Evolutionary conservation across 345 rosid species (phyloP), one percentile per base, ranked within the genome.

Genomic region (Anastatica hierochuntica): DNA sequence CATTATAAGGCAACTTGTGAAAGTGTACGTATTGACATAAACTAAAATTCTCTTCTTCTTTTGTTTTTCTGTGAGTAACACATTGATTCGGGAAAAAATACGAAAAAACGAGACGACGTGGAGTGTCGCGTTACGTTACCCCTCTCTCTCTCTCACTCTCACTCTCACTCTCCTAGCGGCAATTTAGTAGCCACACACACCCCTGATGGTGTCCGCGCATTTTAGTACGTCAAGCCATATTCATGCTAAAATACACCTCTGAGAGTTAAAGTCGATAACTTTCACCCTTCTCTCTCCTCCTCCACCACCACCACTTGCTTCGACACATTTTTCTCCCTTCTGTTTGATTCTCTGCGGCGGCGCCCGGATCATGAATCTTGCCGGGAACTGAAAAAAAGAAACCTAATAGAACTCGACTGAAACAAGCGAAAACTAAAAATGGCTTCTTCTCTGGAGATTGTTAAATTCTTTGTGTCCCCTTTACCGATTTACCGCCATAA

Each of bases 391-490:
- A 59, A 48, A 19, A 12, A 57, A 33, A 49, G 46, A 34, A 14
- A 49, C 8, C 10, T n/a, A 14, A 41, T 9, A 33, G 15, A 42
- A 10, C 20, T 18, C 16, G 14, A 16, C 43, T 30, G 29, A 38
- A 15, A 4, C 8, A 49, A 38, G 6, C 9, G 17, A 11, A 41
- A 37, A n/a, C n/a, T 0, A 15, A 34, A 21, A 50, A 67, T 60
- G 67, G 67, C 58, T 34, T 58, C 52, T 44, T 55, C 67, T 46
- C 56, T 62, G 16, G 66, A 70, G 49, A 73, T 63, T 51, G 71
- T 76, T 62, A 83, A 70, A 60, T 56, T 79, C 13, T 53, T 76
- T 30, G 29, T 58, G 14, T 69, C 77, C 55, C 78, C 83, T 12
- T 40, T 73, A 33, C 71, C 87, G 29, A 8, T 66, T 70, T 66